Base-by-base conservation (phyloP, 2,329 filamentous ascomycete genomes). In the Xylariales sp. region DNA sequence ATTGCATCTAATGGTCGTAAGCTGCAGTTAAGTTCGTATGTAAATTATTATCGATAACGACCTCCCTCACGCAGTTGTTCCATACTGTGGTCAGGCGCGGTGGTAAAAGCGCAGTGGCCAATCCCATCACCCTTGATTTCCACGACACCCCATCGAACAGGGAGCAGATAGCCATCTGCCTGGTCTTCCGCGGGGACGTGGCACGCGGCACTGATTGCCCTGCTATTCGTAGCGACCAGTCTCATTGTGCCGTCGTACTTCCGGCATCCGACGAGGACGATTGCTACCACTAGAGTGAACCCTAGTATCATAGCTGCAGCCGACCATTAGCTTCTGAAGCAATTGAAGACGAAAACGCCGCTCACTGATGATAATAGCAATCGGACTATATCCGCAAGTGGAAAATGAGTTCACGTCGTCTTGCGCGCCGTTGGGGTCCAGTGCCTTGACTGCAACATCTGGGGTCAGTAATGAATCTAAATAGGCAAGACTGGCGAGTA, bases 231-330 rank as follows among this genome's bases (percentile, higher is more conserved):
- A 0, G 53, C 50, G 3, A 57, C 55, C 49, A 61, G 53, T 7
- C 52, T 51, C 59, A 62, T 62, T 0, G 51, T 52, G 1, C 57
- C 55, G 10, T 59, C 52, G 15, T 61, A 63, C 8, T 24, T 50
- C 3, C 54, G 51, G 15, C 18, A 35, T 15, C 36, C 24, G 11
- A 39, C 7, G 5, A 20, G 6, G 16, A 40, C 18, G 11, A 40
- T 32, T 5, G 12, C 18, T 6, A 40, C 10, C 3, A 40, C 38
- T 29, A 40, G 28, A 4, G 15, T 20, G 10, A 33, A 11, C 11
- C 38, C 38, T 14, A 40, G 28, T 2, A 40, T 11, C 1, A 40
- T 32, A 16, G 38, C 38, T 40, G 14, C 2, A 18, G 18, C 12
- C 9, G 8, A 3, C n/a, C 4, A 27, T 8, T 5, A 11, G 27